Base-by-base conservation (phyloP, 2,329 filamentous ascomycete species). In the Arthrobotrys musiformis region DNA sequence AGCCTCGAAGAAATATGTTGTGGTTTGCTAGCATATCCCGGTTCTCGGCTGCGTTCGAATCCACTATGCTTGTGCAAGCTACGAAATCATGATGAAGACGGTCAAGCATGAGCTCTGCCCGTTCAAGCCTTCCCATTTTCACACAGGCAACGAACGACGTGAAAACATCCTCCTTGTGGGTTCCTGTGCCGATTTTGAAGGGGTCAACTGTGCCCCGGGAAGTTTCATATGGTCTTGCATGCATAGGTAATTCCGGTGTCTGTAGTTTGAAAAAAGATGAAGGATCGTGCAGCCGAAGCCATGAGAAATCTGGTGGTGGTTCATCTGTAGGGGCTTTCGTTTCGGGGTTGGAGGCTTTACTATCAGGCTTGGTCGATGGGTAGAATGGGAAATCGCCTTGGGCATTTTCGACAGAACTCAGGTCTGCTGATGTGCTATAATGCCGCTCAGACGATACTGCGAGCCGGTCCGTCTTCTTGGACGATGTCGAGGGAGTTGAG, bases 21-120 rank as follows among this genome's bases (percentile, higher is more conserved):
- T 77, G 73, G n/a, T 46, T 63, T 24, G 50, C 37, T 24, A 70
- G 40, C 66, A 67, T 54, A 46, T 77, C 73, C 13, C 46, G 48
- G 17, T 62, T 37, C 11, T 48, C 19, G 5, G 28, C 7, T 6
- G 64, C 60, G 22, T 70, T 54, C 4, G 50, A 17, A 22, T 67
- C 50, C 50, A 42, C 44, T 13, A 67, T 42, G 33, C 73, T 77
- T 1, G 54, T 70, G 35, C 63, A 77, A 9, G 37, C 17, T 8
- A 77, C 30, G 42, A 77, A 77, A 33, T 77, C 73, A 37, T 67
- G 40, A 33, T 77, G 73, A 4, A 77, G 73, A 15, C 73, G 73
- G n/a, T 56, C 64, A 26, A 77, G 54, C 73, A 77, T 77, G 26
- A 77, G 37, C 17, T 70, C 58, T 22, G 73, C 73, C 35, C 73